Evolutionary conservation across 805 yeast genomes (phyloP).

Genomic region (Metschnikowia picachoensis): DNA sequence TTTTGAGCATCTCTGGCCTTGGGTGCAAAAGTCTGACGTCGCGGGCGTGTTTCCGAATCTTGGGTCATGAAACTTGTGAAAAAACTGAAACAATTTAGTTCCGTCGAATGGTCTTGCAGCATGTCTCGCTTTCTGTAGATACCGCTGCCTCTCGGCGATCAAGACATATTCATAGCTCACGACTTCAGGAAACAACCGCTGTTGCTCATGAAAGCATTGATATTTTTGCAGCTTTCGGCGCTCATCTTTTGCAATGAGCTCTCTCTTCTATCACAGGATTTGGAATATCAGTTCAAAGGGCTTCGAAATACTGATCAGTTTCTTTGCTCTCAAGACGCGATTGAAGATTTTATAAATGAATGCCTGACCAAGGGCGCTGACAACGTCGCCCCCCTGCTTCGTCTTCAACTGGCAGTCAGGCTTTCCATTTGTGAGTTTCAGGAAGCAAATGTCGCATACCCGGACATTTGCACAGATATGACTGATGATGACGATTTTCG

Average conservation of each 20-base stretch:
- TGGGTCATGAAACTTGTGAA: too few relatives aligned
- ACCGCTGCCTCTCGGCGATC: too few relatives aligned
- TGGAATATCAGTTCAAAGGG: not conserved
- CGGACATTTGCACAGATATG: constrained; percentile 23
- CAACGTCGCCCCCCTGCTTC: constrained; percentile 26
- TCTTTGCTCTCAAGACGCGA: constrained; percentile 29
- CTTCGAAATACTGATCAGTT: constrained; percentile 4
- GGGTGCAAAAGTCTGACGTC: too few relatives aligned
- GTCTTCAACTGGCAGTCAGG: constrained; percentile 40
- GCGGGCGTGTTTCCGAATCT: too few relatives aligned
- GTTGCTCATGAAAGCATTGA: not conserved
- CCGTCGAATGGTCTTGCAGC: too few relatives aligned
- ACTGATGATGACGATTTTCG: constrained; percentile 17
- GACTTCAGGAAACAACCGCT: too few relatives aligned
- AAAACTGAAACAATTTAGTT: too few relatives aligned
- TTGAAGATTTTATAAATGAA: constrained; percentile 34
- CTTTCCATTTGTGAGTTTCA: constrained; percentile 55
- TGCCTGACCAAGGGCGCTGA: constrained; percentile 44
- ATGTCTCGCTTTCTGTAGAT: too few relatives aligned
- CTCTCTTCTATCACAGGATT: not conserved
- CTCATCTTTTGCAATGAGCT: not conserved
- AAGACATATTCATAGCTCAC: too few relatives aligned
- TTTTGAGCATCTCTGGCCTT: too few relatives aligned
- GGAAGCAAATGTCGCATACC: constrained; percentile 39
- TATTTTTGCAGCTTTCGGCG: not conserved